Conservation (phyloP, 495 filamentous ascomycete species). For the Lepraria neglecta region DNA sequence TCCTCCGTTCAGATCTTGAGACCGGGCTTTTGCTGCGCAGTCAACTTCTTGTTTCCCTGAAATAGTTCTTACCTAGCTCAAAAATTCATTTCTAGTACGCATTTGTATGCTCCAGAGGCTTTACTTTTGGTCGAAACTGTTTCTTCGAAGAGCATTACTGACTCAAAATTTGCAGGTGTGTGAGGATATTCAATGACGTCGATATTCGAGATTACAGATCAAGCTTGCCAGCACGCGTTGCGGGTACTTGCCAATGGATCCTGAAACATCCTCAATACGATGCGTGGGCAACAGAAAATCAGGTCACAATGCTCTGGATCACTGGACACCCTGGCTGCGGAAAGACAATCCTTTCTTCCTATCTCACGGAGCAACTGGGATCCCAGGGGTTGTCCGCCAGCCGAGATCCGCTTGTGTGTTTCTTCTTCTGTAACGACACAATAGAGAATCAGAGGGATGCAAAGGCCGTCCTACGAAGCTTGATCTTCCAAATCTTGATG, state of each 20-base stretch:
- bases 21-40: too few species aligned
- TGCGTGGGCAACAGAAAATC: not conserved
- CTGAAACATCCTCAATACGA: constrained; percentile 1
- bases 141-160: too few species aligned
- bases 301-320: constrained; percentile 10
- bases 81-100: too few species aligned
- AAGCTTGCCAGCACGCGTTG: not conserved
- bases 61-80: too few species aligned
- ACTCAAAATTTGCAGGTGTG: too few species aligned
- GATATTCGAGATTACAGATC: constrained; percentile 2
- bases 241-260: constrained; percentile 15
- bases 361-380: not conserved
- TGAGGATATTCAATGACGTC: not conserved
- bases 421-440: constrained; percentile 10
- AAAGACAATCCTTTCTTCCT: constrained; percentile 11
- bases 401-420: not conserved
- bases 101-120: too few species aligned
- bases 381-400: not conserved
- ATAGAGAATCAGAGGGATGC: constrained; percentile 12
- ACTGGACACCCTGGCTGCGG: constrained; percentile 11
- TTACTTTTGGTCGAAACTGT: too few species aligned
- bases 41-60: too few species aligned
- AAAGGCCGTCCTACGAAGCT: constrained; percentile 8
- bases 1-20: too few species aligned
- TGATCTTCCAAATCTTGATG: constrained; percentile 13